phyloP scores from a whole-genome alignment of 108 stramenopile genomes.

The Skeletonema costatum region DNA sequence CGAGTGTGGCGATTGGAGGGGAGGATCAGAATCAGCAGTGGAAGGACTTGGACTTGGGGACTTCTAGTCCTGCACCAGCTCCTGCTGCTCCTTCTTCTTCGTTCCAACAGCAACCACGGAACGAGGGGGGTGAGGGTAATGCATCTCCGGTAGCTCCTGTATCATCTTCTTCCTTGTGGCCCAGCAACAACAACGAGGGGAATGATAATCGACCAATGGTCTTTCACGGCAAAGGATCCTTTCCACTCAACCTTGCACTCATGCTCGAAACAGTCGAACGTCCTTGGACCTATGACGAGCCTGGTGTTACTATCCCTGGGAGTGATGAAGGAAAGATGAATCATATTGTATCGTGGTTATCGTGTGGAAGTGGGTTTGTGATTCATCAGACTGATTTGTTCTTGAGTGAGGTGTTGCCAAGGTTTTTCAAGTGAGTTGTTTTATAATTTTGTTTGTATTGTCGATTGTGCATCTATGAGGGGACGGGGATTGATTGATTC shows the following conservation, averaged over 20 bases:
- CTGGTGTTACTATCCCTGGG: neutral
- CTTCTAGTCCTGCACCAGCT: neutral
- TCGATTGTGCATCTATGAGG: neutral
- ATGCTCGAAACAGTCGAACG: conserved; percentile 11
- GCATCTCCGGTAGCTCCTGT: neutral
- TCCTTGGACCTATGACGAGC: neutral
- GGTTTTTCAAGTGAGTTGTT: conserved; percentile 4
- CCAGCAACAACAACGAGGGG: neutral
- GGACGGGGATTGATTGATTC: neutral
- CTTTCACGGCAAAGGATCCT: conserved; percentile 5
- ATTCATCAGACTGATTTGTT: conserved; percentile 4
- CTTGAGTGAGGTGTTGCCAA: conserved; percentile 1
- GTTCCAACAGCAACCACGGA: neutral
- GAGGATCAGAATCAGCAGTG: neutral
- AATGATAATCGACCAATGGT: neutral
- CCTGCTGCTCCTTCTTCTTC: neutral
- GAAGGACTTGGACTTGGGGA: neutral
- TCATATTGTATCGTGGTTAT: conserved; percentile 9
- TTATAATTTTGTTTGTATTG: neutral
- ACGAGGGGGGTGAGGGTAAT: neutral
- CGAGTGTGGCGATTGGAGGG: too few species aligned
- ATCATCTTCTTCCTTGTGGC: neutral
- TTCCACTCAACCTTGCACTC: neutral
- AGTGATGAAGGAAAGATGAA: neutral
- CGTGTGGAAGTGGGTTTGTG: conserved; percentile 9